A percentile compares a stretch with the other conserved stretches of the same genome.
Conservation (phyloP, 1,139 yeast genomes). For the Yamadazyma triangularis region DNA sequence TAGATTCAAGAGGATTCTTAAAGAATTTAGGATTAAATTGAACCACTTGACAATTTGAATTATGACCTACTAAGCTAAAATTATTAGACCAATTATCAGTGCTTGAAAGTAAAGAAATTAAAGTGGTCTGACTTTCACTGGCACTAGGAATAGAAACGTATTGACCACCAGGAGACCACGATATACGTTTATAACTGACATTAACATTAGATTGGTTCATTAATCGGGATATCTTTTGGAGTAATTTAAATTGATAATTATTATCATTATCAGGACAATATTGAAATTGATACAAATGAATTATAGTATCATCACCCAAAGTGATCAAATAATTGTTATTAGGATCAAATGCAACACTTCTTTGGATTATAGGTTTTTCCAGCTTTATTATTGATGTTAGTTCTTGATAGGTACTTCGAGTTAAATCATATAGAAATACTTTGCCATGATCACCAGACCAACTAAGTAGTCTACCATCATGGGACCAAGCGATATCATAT, state of each 20-base stretch:
- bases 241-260: constrained; percentile 34
- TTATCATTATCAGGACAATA: constrained; percentile 16
- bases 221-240: constrained; percentile 34
- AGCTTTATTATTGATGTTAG: constrained; percentile 19
- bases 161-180: constrained; percentile 57
- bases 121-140: constrained; percentile 40
- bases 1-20: constrained; percentile 4
- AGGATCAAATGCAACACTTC: constrained; percentile 54
- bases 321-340: constrained; percentile 42
- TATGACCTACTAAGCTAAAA: constrained; percentile 56
- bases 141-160: constrained; percentile 51
- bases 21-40: constrained; percentile 48
- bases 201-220: constrained; percentile 39
- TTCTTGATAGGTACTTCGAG: constrained; percentile 30
- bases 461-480: constrained; percentile 32
- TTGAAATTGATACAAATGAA: constrained; percentile 34
- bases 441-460: constrained; percentile 38
- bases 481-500: constrained; percentile 36
- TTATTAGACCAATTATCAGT: constrained; percentile 41
- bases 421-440: constrained; percentile 29
- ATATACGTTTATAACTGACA: constrained; percentile 41
- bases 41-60: constrained; percentile 51
- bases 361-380: constrained; percentile 26
- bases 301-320: constrained; percentile 48
- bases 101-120: constrained; percentile 36